Percentiles rank a stretch among this genome's conserved stretches.
Evolutionary conservation across 2,329 filamentous ascomycete species (phyloP).

Genomic region (Calycina herbarum): DNA sequence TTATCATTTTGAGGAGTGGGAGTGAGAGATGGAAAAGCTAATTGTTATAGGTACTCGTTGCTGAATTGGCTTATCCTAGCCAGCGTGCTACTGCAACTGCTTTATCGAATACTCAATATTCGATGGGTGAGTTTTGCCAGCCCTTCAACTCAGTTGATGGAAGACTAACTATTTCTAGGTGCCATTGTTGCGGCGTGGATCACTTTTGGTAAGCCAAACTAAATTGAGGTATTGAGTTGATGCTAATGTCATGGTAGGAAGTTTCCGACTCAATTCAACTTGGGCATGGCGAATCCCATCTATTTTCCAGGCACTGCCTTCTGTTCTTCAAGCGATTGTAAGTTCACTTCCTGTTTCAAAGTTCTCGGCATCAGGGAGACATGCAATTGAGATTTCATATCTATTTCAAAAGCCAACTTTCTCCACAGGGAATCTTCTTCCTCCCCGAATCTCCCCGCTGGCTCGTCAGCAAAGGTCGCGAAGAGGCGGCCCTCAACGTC

Average conservation of each 20-base stretch:
- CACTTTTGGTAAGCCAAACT: conserved; percentile 18
- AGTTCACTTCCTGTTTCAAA: neutral
- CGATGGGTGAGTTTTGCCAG: conserved; percentile 28
- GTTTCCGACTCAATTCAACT: conserved; percentile 20
- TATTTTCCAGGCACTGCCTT: conserved; percentile 20
- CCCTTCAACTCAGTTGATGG: neutral
- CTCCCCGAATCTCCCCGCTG: conserved; percentile 41
- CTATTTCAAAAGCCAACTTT: neutral
- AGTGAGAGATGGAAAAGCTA: neutral
- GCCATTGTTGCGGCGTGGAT: conserved; percentile 28
- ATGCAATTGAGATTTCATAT: neutral
- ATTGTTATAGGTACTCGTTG: conserved; percentile 11
- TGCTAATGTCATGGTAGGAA: neutral
- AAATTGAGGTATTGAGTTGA: neutral
- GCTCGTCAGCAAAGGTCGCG: conserved; percentile 45
- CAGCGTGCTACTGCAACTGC: conserved; percentile 40
- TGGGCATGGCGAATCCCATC: conserved; percentile 46
- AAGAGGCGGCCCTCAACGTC: conserved; percentile 49
- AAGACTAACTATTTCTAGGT: conserved; percentile 20
- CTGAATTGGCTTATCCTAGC: conserved; percentile 25
- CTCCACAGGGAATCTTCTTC: conserved; percentile 30
- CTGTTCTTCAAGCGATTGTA: conserved; percentile 14
- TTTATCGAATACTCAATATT: conserved; percentile 39
- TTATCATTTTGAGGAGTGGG: neutral
- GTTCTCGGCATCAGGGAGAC: too few relatives aligned